Conservation (phyloP, 805 yeast species). For the Wickerhamomyces bovis region DNA sequence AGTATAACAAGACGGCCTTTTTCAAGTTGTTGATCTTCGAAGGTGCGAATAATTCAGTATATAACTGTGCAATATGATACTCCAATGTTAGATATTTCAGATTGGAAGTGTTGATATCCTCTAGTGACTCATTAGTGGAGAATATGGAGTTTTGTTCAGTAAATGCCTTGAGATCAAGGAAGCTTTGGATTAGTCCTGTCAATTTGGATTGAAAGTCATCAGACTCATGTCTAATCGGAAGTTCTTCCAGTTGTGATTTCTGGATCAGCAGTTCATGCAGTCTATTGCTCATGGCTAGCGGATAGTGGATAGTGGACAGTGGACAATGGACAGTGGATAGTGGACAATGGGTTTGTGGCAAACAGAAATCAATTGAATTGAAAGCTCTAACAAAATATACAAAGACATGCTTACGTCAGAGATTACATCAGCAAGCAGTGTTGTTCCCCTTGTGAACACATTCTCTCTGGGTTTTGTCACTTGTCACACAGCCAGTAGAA, state of each 20-base stretch:
- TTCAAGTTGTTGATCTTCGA: conserved; percentile 30
- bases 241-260: conserved; percentile 3
- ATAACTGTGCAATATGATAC: conserved; percentile 46
- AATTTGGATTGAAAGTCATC: conserved; percentile 35
- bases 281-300: neutral
- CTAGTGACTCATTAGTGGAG: conserved; percentile 64
- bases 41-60: conserved; percentile 24
- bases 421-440: too few species aligned
- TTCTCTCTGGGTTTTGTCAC: too few species aligned
- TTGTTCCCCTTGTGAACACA: too few species aligned
- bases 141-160: conserved; percentile 52
- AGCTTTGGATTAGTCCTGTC: conserved; percentile 31
- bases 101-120: conserved; percentile 61
- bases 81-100: conserved; percentile 55
- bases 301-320: too few species aligned
- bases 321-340: too few species aligned
- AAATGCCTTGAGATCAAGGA: conserved; percentile 37
- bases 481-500: too few species aligned
- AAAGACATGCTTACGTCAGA: too few species aligned
- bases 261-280: neutral
- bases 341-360: too few species aligned
- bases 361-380: too few species aligned
- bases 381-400: too few species aligned
- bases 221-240: conserved; percentile 36
- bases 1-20: conserved; percentile 36